Conservation (phyloP, 257 asterid genomes). For the Anisodus acutangulus region DNA sequence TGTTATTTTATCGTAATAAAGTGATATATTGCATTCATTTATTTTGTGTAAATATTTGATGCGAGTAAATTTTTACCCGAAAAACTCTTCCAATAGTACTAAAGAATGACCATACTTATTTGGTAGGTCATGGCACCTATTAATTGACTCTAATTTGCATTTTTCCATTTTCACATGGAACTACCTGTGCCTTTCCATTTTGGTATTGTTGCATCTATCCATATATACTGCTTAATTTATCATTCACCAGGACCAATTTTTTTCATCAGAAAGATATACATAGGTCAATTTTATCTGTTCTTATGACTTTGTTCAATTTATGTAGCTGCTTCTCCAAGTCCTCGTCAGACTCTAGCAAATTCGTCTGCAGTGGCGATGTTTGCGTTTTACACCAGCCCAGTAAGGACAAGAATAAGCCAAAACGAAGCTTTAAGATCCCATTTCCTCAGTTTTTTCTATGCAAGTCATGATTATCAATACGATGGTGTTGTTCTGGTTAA, state of each 20-base stretch:
- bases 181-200: background rate
- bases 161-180: background rate
- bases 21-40: background rate
- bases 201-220: background rate
- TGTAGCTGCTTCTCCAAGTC: background rate
- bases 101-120: background rate
- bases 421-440: background rate
- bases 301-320: slow-evolving; percentile 2
- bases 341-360: background rate
- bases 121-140: slow-evolving; percentile 2
- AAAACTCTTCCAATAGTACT: too few relatives aligned
- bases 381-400: background rate
- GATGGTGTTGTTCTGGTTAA: background rate
- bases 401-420: background rate
- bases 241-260: background rate
- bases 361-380: slow-evolving; percentile 18
- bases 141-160: slow-evolving; percentile 7
- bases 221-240: slow-evolving; percentile 2
- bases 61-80: too few relatives aligned
- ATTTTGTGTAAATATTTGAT: background rate
- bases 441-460: background rate
- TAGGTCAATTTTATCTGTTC: background rate
- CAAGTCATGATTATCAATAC: background rate
- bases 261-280: too few relatives aligned
- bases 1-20: too few relatives aligned